Base-by-base conservation (phyloP, 768 basidiomycete species). In the Epithele typhae region DNA sequence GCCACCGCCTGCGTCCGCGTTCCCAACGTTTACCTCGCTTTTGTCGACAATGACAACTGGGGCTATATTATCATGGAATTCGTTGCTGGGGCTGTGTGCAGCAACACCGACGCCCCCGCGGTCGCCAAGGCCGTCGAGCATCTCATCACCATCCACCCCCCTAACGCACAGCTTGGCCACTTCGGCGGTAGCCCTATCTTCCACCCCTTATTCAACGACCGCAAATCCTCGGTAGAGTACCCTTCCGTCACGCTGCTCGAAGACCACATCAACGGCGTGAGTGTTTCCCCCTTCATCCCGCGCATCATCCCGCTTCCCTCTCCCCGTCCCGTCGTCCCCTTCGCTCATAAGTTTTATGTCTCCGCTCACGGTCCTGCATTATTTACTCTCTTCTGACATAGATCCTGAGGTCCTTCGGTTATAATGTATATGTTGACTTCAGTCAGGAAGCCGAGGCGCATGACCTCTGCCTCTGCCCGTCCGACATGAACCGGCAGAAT, bases 51-150 rank as follows among this genome's bases (percentile, higher is more conserved):
- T 23, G 43, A 30, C 42, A n/a, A n/a, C n/a, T 44, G 2, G 33
- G 48, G 45, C 25, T 49, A 35, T 44, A 49, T 49, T 25, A 44
- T 49, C 27, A 35, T 21, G 12, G 48, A 49, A 33, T 52, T 27
- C 47, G 37, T 51, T 23, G 49, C 39, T 47, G 36, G 46, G 46
- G 3, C 4, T 2, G 21, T 32, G 42, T 48, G 41, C 46, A 19
- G 40, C 46, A 25, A 24, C 22, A 10, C 42, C 22, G 46, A 48
- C 22, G 30, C 22, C 18, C 10, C 17, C 24, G 12, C 17, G 11
- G 46, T 48, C 30, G 46, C 46, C 25, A 25, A 43, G 44, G 46
- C 46, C 25, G 46, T 48, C 9, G 44, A 48, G 23, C 32, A 8
- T 14, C 46, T 45, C 43, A 43, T 43, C 42, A 34, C 42, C 42